Conservation (phyloP, 306 rosid genomes). For the Lotus japonicus region DNA sequence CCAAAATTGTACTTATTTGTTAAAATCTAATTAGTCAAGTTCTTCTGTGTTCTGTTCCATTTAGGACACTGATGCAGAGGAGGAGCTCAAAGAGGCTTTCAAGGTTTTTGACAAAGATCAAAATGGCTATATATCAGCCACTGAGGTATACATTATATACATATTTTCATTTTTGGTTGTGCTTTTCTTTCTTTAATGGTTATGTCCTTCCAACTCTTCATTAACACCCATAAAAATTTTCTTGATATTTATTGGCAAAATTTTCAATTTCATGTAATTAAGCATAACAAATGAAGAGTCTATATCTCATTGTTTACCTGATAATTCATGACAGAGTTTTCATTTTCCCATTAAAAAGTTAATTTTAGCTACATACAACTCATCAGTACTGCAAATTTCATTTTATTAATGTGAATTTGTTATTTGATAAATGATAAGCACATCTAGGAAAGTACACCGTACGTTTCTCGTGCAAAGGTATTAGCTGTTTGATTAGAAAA, state of each 20-base stretch:
- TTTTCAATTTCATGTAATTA: too few species aligned
- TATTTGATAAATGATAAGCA: neutral
- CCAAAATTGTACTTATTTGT: neutral
- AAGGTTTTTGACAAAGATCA: constrained; percentile 96
- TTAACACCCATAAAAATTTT: neutral
- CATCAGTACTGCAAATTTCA: neutral
- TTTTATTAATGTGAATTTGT: neutral
- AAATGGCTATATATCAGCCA: constrained; percentile 91
- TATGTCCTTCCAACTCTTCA: neutral
- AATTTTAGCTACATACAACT: neutral
- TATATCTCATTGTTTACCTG: too few species aligned
- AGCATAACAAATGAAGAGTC: too few species aligned
- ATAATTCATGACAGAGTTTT: too few species aligned
- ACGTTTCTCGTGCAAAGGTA: constrained; percentile 38
- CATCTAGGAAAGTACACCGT: constrained; percentile 34
- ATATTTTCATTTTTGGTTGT: neutral
- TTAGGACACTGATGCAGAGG: constrained; percentile 88
- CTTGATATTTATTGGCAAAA: too few species aligned
- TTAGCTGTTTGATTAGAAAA: constrained; percentile 29
- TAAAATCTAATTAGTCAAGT: neutral
- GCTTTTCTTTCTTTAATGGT: neutral
- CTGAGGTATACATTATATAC: constrained; percentile 47
- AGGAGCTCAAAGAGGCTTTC: constrained; percentile 91
- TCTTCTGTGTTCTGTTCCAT: neutral
- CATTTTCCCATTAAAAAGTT: neutral